A percentile compares a stretch with the other conserved stretches of the same genome.
Conservation (phyloP, 208 protist genomes). For the Trypanosoma grayi region DNA sequence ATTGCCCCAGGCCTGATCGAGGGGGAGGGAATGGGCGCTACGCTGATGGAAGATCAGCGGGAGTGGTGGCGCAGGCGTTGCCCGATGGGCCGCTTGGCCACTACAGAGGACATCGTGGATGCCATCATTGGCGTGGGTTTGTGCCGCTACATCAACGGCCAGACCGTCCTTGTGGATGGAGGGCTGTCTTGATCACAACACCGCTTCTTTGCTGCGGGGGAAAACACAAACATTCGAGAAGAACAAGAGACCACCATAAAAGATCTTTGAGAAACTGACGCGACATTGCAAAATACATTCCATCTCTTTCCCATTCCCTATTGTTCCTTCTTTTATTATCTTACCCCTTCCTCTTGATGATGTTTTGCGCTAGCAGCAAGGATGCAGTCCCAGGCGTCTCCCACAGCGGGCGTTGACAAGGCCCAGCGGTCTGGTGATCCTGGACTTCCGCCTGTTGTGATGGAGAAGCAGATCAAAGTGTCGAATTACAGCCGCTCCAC, state of each 20-base stretch:
- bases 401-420: background rate
- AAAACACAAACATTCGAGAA: background rate
- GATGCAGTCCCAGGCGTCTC: slow-evolving; percentile 6
- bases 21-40: slow-evolving; percentile 72
- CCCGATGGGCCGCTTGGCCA: slow-evolving; percentile 70
- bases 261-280: background rate
- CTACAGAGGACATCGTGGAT: slow-evolving; percentile 74
- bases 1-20: slow-evolving; percentile 88
- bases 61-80: slow-evolving; percentile 50
- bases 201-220: background rate
- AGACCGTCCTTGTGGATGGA: slow-evolving; percentile 80
- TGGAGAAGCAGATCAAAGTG: slow-evolving; percentile 58
- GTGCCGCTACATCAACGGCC: slow-evolving; percentile 78
- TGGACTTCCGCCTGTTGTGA: slow-evolving; percentile 40
- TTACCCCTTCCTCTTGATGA: slow-evolving; percentile 1
- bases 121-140: slow-evolving; percentile 47
- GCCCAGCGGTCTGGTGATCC: background rate
- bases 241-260: background rate
- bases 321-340: slow-evolving; percentile 12
- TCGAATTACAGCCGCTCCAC: slow-evolving; percentile 29
- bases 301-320: background rate
- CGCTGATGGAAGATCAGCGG: slow-evolving; percentile 51
- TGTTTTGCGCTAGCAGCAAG: background rate
- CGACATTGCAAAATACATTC: background rate
- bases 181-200: slow-evolving; percentile 38